These are phyloP conservation scores for Scheffersomyces segobiensis DNA, from an alignment of 1,139 yeast genomes.

Conservation along the genomic window DNA sequence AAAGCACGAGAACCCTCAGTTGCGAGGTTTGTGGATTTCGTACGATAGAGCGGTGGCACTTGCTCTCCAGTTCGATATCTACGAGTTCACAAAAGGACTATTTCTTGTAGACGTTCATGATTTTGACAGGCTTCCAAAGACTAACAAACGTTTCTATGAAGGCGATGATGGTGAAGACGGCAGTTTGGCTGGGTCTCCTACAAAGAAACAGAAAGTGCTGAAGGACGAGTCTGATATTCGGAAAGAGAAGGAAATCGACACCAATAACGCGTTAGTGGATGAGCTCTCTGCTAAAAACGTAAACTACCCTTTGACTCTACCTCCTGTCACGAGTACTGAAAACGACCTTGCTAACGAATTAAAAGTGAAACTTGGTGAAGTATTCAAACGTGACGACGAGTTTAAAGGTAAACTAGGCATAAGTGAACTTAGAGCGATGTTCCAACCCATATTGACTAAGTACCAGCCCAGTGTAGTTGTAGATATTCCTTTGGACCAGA, in stretches of 20 bases:
- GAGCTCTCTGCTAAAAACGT: conserved; percentile 11
- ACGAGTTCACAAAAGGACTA: conserved; percentile 38
- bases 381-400: conserved; percentile 20
- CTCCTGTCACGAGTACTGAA: conserved; percentile 16
- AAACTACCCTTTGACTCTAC: conserved; percentile 22
- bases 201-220: conserved; percentile 13
- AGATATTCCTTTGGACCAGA: conserved; percentile 43
- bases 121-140: conserved; percentile 38
- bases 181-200: conserved; percentile 17
- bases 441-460: conserved; percentile 15
- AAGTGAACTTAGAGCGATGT: conserved; percentile 14
- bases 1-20: conserved; percentile 21
- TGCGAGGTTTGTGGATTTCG: conserved; percentile 46
- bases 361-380: conserved; percentile 20
- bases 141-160: conserved; percentile 16
- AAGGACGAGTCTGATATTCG: conserved; percentile 1
- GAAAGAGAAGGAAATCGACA: neutral
- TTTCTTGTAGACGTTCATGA: conserved; percentile 50
- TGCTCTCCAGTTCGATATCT: conserved; percentile 44
- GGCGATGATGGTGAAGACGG: conserved; percentile 13
- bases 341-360: conserved; percentile 19
- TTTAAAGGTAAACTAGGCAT: conserved; percentile 7
- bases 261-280: neutral
- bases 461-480: conserved; percentile 13
- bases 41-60: conserved; percentile 46